Base-by-base conservation (phyloP, 2,329 filamentous ascomycete genomes). In the Penicillium concentricum region DNA sequence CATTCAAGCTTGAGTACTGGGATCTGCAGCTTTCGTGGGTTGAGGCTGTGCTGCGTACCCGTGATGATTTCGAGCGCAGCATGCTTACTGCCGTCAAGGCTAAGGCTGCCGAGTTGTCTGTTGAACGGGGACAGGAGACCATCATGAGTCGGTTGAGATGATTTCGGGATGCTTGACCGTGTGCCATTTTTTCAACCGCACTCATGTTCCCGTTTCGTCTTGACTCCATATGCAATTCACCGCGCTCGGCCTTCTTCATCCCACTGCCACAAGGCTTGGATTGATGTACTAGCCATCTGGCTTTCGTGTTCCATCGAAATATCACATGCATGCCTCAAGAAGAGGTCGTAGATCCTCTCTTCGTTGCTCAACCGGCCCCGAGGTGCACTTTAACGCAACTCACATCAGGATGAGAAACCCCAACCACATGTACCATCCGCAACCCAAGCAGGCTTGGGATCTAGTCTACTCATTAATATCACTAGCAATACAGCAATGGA, bases 11-110 rank as follows among this genome's bases (percentile, higher is more conserved):
- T 38, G 82, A 85, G 44, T 97, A 96, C 74, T 96, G 93, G 90
- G 94, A 99, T 76, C 79, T 97, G 71, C 91, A 95, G 74, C 87
- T 97, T 57, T 88, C 87, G 44, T 99, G 94, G 94, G 92, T 99
- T 8, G 95, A 99, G 80, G 89, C 90, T 7, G 93, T 96, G 46
- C 72, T 99, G 61, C 84, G 92, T 64, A 82, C 87, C 2, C 82
- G 95, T 65, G 94, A 99, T 74, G 94, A 99, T 78, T 97, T 96
- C 76, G 94, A 97, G 74, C 82, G 93, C 64, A 84, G 85, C 58
- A 91, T 97, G 90, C 75, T 97, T 61, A 94, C 91, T 70, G 84
- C 86, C 18, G 88, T 97, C 47, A 97, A 97, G 81, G 86, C 87
- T 2, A 85, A 87, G 71, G 93, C 92, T n/a, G 92, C 91, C 8